Percentiles rank a stretch among this genome's conserved stretches.
Conservation (phyloP, 2,329 filamentous ascomycete species). For the Aspergillus luchuensis region DNA sequence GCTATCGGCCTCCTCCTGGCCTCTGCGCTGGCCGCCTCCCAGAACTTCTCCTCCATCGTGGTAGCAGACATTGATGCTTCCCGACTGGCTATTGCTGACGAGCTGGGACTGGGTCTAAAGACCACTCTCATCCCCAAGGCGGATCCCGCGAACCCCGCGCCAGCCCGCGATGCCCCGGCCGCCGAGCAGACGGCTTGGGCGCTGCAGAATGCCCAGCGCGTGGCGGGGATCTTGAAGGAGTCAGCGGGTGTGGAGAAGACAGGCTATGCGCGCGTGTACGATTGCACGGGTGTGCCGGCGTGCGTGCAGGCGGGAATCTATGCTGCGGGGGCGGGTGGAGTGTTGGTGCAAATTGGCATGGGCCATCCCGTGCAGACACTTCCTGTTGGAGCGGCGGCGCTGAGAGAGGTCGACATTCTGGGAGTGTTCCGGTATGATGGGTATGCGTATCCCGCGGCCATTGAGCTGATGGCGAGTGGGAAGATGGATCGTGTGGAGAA, state of each 20-base stretch:
- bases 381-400: slow-evolving; percentile 56
- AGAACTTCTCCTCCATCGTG: slow-evolving; percentile 57
- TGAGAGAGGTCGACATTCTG: slow-evolving; percentile 59
- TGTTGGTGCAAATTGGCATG: slow-evolving; percentile 60
- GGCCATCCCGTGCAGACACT: slow-evolving; percentile 58
- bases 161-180: slow-evolving; percentile 34
- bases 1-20: slow-evolving; percentile 63
- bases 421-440: slow-evolving; percentile 60
- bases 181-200: slow-evolving; percentile 37
- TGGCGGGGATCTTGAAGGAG: slow-evolving; percentile 36
- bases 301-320: slow-evolving; percentile 51
- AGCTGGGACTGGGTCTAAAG: slow-evolving; percentile 39
- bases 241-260: slow-evolving; percentile 24
- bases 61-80: slow-evolving; percentile 64
- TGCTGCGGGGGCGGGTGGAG: slow-evolving; percentile 51
- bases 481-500: slow-evolving; percentile 52
- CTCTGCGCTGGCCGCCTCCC: slow-evolving; percentile 57
- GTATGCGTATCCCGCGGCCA: slow-evolving; percentile 57
- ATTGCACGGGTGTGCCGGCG: slow-evolving; percentile 49
- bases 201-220: slow-evolving; percentile 38
- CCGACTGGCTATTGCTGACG: slow-evolving; percentile 57
- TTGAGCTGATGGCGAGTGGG: slow-evolving; percentile 55
- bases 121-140: slow-evolving; percentile 41
- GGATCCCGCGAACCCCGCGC: slow-evolving; percentile 31
- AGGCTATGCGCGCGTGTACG: slow-evolving; percentile 49